Percentiles rank a stretch among this genome's conserved stretches.
phyloP scores from a whole-genome alignment of 2,329 filamentous ascomycete genomes.

The Alternaria rosae region DNA sequence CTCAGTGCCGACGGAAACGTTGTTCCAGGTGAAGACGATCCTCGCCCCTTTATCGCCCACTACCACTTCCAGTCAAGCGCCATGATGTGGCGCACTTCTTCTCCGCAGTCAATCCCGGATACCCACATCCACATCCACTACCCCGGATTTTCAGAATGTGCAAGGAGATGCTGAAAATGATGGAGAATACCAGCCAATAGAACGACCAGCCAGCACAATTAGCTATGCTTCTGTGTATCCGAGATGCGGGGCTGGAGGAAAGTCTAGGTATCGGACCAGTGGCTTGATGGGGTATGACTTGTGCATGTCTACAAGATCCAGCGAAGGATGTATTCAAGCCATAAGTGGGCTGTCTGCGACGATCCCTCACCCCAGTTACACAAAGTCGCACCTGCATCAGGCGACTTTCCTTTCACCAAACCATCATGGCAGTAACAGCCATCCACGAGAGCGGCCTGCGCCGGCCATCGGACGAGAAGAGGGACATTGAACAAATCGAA shows the following conservation, averaged over 20 bases:
- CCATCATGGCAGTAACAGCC: not conserved
- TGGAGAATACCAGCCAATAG: not conserved
- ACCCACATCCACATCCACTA: not conserved
- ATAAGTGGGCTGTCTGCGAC: not conserved
- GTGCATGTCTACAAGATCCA: not conserved
- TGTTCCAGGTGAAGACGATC: slow-evolving; percentile 1
- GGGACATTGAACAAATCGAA: slow-evolving; percentile 28
- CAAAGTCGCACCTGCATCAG: not conserved
- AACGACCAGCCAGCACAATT: not conserved
- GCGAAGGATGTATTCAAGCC: not conserved
- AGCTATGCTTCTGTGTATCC: not conserved
- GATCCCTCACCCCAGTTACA: not conserved
- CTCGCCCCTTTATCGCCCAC: not conserved
- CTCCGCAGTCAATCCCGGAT: not conserved
- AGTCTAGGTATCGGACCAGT: not conserved
- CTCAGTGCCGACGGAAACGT: not conserved
- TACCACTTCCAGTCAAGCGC: not conserved
- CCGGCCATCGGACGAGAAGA: slow-evolving; percentile 24
- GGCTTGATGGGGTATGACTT: not conserved
- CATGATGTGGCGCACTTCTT: not conserved
- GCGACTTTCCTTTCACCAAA: not conserved
- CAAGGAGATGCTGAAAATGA: not conserved
- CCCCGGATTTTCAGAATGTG: not conserved
- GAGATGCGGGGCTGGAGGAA: not conserved
- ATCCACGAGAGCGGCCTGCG: not conserved